Conservation (phyloP, 2,329 filamentous ascomycete species). For the Diaporthe sp. region DNA sequence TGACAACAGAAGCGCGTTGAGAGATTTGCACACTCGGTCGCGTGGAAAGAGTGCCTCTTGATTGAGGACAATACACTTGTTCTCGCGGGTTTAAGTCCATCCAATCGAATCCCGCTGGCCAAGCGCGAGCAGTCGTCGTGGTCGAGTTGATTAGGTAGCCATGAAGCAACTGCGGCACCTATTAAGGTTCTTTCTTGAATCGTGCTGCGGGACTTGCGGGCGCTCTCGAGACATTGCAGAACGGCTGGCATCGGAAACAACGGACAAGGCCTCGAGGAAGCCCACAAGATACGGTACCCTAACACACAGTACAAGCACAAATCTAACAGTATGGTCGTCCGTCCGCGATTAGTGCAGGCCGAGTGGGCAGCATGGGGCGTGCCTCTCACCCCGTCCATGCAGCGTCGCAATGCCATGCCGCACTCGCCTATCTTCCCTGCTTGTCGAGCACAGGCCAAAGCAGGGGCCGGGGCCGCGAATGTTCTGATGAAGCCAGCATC, state of each 20-base stretch:
- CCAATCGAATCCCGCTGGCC: background rate
- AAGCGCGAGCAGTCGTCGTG: background rate
- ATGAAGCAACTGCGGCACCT: constrained; percentile 10
- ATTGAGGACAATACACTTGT: constrained; percentile 33
- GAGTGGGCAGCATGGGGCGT: constrained; percentile 12
- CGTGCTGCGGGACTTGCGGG: constrained; percentile 1
- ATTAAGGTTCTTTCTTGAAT: constrained; percentile 28
- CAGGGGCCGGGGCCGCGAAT: constrained; percentile 30
- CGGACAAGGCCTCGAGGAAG: background rate
- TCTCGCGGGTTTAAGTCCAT: constrained; percentile 10
- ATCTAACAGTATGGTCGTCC: background rate
- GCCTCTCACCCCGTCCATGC: constrained; percentile 31
- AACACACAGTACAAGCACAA: background rate
- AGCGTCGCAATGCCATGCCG: constrained; percentile 38
- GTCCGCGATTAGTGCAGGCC: constrained; percentile 21
- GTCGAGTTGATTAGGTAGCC: constrained; percentile 1
- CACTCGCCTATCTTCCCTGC: constrained; percentile 33
- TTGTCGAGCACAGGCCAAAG: constrained; percentile 30
- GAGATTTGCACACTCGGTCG: background rate
- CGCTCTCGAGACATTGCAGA: background rate
- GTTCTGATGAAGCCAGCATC: constrained; percentile 31
- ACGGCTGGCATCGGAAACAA: constrained; percentile 15
- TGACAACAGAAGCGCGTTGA: background rate
- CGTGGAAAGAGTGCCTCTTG: constrained; percentile 1
- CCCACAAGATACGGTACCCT: background rate